Conservation (phyloP, 2,329 filamentous ascomycete species). For the Lasiodiplodia hormozganensis region DNA sequence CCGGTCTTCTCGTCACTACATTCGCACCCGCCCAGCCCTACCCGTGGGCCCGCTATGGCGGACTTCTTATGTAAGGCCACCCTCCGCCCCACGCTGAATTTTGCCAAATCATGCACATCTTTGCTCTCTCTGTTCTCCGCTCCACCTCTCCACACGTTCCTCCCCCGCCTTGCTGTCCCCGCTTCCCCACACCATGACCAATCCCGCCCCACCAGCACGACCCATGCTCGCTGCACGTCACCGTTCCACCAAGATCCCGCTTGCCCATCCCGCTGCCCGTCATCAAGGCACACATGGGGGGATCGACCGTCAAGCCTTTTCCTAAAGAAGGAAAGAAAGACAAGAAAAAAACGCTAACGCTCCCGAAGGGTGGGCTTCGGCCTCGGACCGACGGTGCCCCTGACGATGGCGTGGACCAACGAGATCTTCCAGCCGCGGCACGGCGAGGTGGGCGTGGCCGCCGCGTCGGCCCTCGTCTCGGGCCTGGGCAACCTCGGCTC, state of each 20-base stretch:
- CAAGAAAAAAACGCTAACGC: not conserved
- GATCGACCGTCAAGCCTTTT: not conserved
- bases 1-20: slow-evolving; percentile 79
- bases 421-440: slow-evolving; percentile 90
- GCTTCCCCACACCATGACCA: not conserved
- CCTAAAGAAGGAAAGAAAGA: not conserved
- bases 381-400: slow-evolving; percentile 87
- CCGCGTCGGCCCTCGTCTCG: slow-evolving; percentile 83
- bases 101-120: not conserved
- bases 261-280: not conserved
- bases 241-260: not conserved
- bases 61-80: slow-evolving; percentile 62
- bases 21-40: slow-evolving; percentile 69
- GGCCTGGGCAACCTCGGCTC: slow-evolving; percentile 87
- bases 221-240: not conserved
- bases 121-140: slow-evolving; percentile 6
- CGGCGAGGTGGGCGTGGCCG: slow-evolving; percentile 88
- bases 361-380: slow-evolving; percentile 74
- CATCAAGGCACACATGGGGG: not conserved
- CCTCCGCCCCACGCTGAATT: slow-evolving; percentile 10
- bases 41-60: slow-evolving; percentile 85
- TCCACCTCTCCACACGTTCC: slow-evolving; percentile 4
- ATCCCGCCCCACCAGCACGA: not conserved
- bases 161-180: not conserved
- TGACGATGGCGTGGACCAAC: slow-evolving; percentile 92